Evolutionary conservation across 1,284 basidiomycete species (phyloP), one percentile per base, ranked within the genome.

Genomic region (Ceratobasidium sp.): DNA sequence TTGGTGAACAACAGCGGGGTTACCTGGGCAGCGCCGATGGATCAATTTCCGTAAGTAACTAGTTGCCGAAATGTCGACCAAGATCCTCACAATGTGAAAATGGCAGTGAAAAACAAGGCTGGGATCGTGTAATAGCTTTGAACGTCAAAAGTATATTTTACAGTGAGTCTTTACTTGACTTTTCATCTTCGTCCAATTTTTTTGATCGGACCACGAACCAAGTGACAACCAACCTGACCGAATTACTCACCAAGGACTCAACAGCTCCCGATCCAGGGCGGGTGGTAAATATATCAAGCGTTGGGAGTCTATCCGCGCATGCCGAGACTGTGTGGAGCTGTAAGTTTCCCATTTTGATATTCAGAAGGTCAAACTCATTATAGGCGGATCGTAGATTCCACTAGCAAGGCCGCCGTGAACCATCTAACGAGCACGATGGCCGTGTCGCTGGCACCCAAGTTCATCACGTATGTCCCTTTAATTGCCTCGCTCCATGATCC

Each of bases 81-180:
- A 33, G 33, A 33, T 33, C 33, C 33, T 33, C 33, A 33, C 33
- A 33, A 33, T 33, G 33, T 33, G 4, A 2, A 33, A 33, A 33
- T 33, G 33, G 4, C 33, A 33, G 33, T 2, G 33, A 33, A 33
- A 33, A 33, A 4, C 83, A 85, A 80, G 95, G 95, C 0, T 97
- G 95, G 95, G 95, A 97, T 82, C 91, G 92, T 49, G 87, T 95
- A 55, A 89, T 95, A 84, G 89, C 90, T n/a, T 88, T 94, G 66
- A 95, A 95, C 81, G 92, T 95, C 67, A 95, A 96, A 86, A 91
- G 91, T 80, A 87, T 93, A 49, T 95, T 94, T 82, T 95, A 94
- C 85, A 87, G 93, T 56, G n/a, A 44, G 51, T 60, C 20, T 15
- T 23, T 15, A 33, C 12, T 51, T 33, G 33, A 33, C 33, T 33